These are phyloP conservation scores for Tolypocladium ophioglossoides DNA, from an alignment of 2,329 filamentous ascomycete species.

Conservation along the genomic window DNA sequence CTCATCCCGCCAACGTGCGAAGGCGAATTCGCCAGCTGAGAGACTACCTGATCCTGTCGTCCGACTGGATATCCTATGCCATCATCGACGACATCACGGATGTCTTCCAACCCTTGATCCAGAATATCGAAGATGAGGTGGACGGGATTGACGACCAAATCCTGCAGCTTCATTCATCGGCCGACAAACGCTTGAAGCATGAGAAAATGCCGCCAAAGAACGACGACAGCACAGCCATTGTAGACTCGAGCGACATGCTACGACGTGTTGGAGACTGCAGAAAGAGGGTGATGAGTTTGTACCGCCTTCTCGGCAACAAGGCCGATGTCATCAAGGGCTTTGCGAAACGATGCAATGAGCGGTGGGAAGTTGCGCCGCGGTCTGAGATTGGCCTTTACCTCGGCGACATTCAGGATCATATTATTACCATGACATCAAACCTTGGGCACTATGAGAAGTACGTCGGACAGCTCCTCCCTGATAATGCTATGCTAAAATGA, in stretches of 20 bases:
- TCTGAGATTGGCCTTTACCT: conserved; percentile 96
- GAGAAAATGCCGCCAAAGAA: conserved; percentile 35
- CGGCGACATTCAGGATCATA: conserved; percentile 97
- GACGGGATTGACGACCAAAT: conserved; percentile 95
- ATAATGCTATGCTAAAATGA: conserved; percentile 5
- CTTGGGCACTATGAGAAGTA: conserved; percentile 93
- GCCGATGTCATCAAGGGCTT: conserved; percentile 99
- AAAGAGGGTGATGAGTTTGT: conserved; percentile 95
- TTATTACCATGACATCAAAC: conserved; percentile 97
- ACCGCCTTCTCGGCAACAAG: conserved; percentile 88
- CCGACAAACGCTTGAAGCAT: conserved; percentile 30
- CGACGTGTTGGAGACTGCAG: conserved; percentile 85
- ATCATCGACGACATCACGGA: conserved; percentile 98
- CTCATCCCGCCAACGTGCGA: conserved; percentile 91
- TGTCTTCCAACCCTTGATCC: conserved; percentile 85
- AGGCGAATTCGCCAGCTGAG: conserved; percentile 85
- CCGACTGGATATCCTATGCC: conserved; percentile 97
- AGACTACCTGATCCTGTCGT: conserved; percentile 85
- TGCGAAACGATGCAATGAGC: conserved; percentile 94
- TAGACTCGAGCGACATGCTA: conserved; percentile 67
- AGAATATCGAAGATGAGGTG: conserved; percentile 89
- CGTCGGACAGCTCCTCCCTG: conserved; percentile 19
- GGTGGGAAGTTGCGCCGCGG: conserved; percentile 90
- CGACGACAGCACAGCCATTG: conserved; percentile 29
- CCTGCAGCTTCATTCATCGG: conserved; percentile 62